phyloP scores from a whole-genome alignment of 768 basidiomycete genomes.

The Lentinula sp. region DNA sequence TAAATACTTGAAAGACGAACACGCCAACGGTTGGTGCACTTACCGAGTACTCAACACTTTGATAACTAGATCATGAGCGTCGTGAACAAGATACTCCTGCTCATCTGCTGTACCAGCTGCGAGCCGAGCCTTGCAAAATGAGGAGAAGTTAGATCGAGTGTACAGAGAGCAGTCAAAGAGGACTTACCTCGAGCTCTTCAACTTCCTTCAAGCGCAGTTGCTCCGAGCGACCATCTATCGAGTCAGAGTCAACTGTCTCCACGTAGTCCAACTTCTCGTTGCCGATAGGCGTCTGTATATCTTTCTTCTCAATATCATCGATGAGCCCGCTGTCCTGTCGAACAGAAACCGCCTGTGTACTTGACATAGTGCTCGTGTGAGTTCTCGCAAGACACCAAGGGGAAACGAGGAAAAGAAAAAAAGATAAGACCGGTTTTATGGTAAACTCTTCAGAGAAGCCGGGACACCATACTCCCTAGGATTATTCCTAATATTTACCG shows the following conservation, averaged over 20 bases:
- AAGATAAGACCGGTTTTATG: neutral
- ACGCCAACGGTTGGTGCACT: constrained; percentile 2
- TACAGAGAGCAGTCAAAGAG: neutral
- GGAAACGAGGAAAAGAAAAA: neutral
- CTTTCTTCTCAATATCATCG: constrained; percentile 2
- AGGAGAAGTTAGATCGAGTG: neutral
- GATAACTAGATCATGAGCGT: constrained; percentile 32
- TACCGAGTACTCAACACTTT: constrained; percentile 22
- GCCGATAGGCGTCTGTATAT: neutral
- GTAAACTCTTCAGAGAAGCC: neutral
- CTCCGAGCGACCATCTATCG: neutral
- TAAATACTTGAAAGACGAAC: neutral
- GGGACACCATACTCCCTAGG: neutral
- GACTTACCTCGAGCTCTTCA: neutral
- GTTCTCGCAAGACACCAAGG: neutral
- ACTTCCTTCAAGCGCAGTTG: neutral
- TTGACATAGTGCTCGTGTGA: neutral
- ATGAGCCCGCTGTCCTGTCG: neutral
- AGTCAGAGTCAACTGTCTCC: neutral
- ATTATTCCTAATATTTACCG: neutral
- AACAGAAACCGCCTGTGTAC: neutral
- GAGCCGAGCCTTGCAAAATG: constrained; percentile 21
- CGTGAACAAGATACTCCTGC: constrained; percentile 28
- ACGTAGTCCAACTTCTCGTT: neutral
- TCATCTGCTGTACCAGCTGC: constrained; percentile 22